These are phyloP conservation scores for Santalum album DNA, from an alignment of 164 flowering plant genomes.

Conservation along the genomic window DNA sequence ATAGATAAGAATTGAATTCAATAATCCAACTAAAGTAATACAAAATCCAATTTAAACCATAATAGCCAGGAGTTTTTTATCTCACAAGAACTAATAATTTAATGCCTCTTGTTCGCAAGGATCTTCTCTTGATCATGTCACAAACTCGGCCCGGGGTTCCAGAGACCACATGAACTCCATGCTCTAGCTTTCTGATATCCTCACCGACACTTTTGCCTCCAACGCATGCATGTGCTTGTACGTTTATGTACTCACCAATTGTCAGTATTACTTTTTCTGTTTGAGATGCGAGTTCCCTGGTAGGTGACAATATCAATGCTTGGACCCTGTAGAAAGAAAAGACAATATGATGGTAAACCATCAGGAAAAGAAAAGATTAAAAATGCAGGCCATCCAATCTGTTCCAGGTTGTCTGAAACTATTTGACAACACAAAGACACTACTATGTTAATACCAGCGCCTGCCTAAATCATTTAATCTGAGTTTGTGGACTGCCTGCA, in stretches of 20 bases:
- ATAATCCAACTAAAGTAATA: neutral
- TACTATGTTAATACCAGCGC: too few species aligned
- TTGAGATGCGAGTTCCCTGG: slow-evolving; percentile 90
- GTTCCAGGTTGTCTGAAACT: too few species aligned
- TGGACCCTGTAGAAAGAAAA: slow-evolving; percentile 80
- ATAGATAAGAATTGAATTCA: too few species aligned
- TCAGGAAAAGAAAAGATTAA: too few species aligned
- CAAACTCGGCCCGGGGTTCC: slow-evolving; percentile 99
- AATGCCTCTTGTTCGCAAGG: slow-evolving; percentile 83
- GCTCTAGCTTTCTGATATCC: slow-evolving; percentile 78
- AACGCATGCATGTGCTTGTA: slow-evolving; percentile 86
- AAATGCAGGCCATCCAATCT: too few species aligned
- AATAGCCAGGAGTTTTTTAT: slow-evolving; percentile 2
- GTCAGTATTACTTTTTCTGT: slow-evolving; percentile 77
- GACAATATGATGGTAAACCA: too few species aligned
- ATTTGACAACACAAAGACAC: too few species aligned
- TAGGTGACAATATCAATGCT: slow-evolving; percentile 88
- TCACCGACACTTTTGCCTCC: slow-evolving; percentile 98
- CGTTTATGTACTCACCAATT: slow-evolving; percentile 61
- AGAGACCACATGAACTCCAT: slow-evolving; percentile 96
- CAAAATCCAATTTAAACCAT: neutral
- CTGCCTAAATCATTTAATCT: too few species aligned
- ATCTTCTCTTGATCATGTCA: slow-evolving; percentile 97
- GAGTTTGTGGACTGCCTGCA: too few species aligned
- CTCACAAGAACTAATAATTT: slow-evolving; percentile 78